Evolutionary conservation across 2,329 filamentous ascomycete species (phyloP), one percentile per base, ranked within the genome.

Genomic region (Elsinoe necatrix): DNA sequence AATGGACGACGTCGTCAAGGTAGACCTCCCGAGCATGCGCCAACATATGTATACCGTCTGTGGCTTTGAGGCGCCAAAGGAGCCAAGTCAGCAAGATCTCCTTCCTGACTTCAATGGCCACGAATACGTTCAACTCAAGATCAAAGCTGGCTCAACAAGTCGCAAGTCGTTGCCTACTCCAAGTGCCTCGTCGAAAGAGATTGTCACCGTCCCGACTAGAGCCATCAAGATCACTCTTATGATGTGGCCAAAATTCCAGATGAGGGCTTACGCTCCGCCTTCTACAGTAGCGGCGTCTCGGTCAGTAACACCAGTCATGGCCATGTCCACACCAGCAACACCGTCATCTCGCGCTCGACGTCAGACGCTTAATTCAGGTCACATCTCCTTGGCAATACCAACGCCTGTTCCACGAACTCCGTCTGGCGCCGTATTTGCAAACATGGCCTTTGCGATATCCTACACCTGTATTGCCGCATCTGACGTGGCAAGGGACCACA

Each of bases 361-460:
- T 58, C 43, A 43, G 8, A 58, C 57, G 2, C 18, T 58, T 9
- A 54, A 42, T 11, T 55, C 57, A 1, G 55, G 48, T 14, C 45
- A 57, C 21, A 35, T 55, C 3, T 55, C 57, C 4, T 23, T 54
- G 8, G 55, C 50, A 9, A 59, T 60, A n/a, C 51, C 51, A 12
- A 50, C 59, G 43, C 35, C 58, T 58, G 23, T 66, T 66, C 25
- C 63, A 67, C 41, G 59, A 60, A 3, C 61, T 45, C 62, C 62
- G 45, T 4, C 9, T 2, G 65, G 63, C 16, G 73, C 74, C 2
- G 61, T 95, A 0, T 95, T 97, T 64, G 72, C 79, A 1, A 83
- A 84, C 41, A 95, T 96, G 90, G 83, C 82, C 0, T 96, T 97
- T 70, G 90, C 90, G 0, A 80, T 95, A 9, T 92, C 89, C 0